Evolutionary conservation across 768 basidiomycete genomes (phyloP).

Genomic region (Cystofilobasidium ferigula): DNA sequence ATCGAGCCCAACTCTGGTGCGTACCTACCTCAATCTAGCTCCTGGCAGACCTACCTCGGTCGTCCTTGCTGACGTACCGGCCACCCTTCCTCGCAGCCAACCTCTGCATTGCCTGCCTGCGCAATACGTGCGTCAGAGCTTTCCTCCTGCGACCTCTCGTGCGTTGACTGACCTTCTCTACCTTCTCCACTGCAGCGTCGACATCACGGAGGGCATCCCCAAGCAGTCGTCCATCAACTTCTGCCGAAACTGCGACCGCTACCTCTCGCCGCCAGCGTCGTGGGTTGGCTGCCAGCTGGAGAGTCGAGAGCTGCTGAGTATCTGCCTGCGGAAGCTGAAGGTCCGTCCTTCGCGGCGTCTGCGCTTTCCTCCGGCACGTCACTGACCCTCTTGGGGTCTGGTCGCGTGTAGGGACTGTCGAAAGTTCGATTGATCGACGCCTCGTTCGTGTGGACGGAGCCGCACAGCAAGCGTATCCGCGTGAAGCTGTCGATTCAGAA

Average conservation of each 20-base stretch:
- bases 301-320: slow-evolving; percentile 81
- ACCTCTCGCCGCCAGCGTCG: slow-evolving; percentile 73
- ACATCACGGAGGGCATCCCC: slow-evolving; percentile 96
- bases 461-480: slow-evolving; percentile 83
- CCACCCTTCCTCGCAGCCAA: slow-evolving; percentile 44
- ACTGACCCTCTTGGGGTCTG: too few relatives aligned
- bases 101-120: slow-evolving; percentile 73
- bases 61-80: too few relatives aligned
- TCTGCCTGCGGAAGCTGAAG: slow-evolving; percentile 90
- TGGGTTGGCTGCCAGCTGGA: slow-evolving; percentile 83
- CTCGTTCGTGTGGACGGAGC: slow-evolving; percentile 98
- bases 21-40: too few relatives aligned
- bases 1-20: slow-evolving; percentile 72
- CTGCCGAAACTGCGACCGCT: slow-evolving; percentile 93
- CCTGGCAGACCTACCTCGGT: too few relatives aligned
- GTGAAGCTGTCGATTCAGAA: slow-evolving; percentile 96
- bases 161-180: neutral
- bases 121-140: slow-evolving; percentile 58
- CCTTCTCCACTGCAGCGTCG: slow-evolving; percentile 50
- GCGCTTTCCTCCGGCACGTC: neutral
- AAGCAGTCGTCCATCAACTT: slow-evolving; percentile 86
- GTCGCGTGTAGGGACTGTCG: slow-evolving; percentile 49
- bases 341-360: slow-evolving; percentile 39
- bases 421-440: slow-evolving; percentile 97
- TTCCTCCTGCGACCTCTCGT: neutral